Evolutionary conservation across 306 rosid genomes (phyloP).

Genomic region (Vicia sativa): DNA sequence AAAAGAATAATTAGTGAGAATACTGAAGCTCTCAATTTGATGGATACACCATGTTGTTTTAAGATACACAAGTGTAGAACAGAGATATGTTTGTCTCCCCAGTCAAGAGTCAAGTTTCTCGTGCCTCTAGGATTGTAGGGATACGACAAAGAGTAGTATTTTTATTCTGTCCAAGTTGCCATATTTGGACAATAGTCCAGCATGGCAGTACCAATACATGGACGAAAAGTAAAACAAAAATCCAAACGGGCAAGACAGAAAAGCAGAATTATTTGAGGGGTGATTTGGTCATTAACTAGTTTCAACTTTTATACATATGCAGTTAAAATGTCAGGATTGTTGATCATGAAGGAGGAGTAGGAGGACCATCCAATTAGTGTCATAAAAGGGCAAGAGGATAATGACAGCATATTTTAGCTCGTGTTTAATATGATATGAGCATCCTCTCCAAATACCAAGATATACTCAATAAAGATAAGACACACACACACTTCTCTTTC

Average conservation of each 20-base stretch:
- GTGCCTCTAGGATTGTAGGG: not conserved
- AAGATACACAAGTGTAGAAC: not conserved
- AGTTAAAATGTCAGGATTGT: conserved; percentile 14
- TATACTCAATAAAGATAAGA: conserved; percentile 45
- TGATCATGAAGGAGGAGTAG: conserved; percentile 20
- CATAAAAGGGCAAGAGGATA: conserved; percentile 4
- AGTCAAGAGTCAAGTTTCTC: not conserved
- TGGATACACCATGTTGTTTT: not conserved
- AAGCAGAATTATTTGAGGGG: conserved; percentile 40
- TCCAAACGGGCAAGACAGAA: conserved; percentile 14
- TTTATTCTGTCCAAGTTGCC: conserved; percentile 23
- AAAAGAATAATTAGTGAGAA: not conserved
- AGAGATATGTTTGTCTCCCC: no score
- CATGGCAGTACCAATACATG: conserved; percentile 16
- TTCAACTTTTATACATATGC: conserved; percentile 8
- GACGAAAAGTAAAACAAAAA: not conserved
- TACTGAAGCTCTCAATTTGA: conserved; percentile 11
- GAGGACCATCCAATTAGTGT: conserved; percentile 29
- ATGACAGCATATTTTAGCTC: conserved; percentile 41
- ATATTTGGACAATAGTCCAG: conserved; percentile 33
- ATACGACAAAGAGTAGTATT: not conserved
- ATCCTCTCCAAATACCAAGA: conserved; percentile 20
- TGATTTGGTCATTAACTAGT: conserved; percentile 34
- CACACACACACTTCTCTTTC: conserved; percentile 41
- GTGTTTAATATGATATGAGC: conserved; percentile 43